Conservation (phyloP, 768 basidiomycete genomes). For the Serendipita indica region DNA sequence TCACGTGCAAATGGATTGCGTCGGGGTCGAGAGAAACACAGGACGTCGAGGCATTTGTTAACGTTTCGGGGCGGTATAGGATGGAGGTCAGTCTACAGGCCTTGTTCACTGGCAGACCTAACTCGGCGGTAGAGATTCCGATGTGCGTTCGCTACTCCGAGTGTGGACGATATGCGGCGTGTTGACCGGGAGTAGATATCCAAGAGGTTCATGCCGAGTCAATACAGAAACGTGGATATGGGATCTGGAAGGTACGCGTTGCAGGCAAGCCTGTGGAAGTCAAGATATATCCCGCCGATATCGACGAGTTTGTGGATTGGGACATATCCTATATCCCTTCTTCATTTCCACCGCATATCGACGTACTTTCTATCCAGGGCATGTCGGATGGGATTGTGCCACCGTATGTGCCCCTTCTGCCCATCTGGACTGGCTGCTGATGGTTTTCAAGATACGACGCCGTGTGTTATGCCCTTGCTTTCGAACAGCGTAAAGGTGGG, state of each 20-base stretch:
- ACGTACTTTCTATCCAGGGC: slow-evolving; percentile 73
- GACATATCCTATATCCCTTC: slow-evolving; percentile 56
- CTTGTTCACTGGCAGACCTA: not conserved
- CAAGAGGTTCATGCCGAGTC: slow-evolving; percentile 19
- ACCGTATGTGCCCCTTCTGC: slow-evolving; percentile 33
- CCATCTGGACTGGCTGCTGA: not conserved
- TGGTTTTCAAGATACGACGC: slow-evolving; percentile 30
- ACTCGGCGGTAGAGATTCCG: not conserved
- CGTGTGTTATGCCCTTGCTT: slow-evolving; percentile 12
- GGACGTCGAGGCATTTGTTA: slow-evolving; percentile 46
- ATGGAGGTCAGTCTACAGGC: slow-evolving; percentile 44
- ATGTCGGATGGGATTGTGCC: slow-evolving; percentile 52
- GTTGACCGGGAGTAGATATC: not conserved
- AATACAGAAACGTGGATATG: slow-evolving; percentile 36
- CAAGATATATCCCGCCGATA: slow-evolving; percentile 41
- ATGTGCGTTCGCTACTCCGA: not conserved
- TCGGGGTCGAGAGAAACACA: slow-evolving; percentile 32
- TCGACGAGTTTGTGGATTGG: slow-evolving; percentile 47
- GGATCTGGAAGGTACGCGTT: slow-evolving; percentile 47
- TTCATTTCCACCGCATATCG: slow-evolving; percentile 41
- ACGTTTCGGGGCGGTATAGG: slow-evolving; percentile 61
- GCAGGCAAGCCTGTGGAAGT: slow-evolving; percentile 44
- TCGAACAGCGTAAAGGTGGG: slow-evolving; percentile 22
- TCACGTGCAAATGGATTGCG: slow-evolving; percentile 50
- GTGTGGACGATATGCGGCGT: not conserved